Conservation (phyloP, 108 stramenopile genomes). For the Cyclotella kingstonii region DNA sequence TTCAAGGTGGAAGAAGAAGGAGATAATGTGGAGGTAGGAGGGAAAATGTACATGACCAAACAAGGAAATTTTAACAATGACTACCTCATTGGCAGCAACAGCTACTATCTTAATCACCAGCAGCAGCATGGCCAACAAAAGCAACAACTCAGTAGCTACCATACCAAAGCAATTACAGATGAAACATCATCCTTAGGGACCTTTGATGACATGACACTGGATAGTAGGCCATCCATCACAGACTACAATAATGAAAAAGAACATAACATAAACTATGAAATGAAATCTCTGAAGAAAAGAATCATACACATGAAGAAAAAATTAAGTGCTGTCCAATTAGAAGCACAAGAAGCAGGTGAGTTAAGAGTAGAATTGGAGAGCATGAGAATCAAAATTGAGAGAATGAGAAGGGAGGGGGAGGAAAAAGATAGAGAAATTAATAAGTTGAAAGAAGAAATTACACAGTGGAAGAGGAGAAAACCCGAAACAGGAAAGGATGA, state of each 20-base stretch:
- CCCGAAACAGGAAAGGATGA: not conserved
- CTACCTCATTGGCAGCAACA: too few species aligned
- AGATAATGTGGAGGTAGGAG: too few species aligned
- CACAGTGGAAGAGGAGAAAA: constrained; percentile 2
- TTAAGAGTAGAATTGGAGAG: constrained; percentile 37
- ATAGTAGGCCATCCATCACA: constrained; percentile 19
- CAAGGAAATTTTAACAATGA: too few species aligned
- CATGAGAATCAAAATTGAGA: constrained; percentile 33
- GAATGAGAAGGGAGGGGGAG: constrained; percentile 24
- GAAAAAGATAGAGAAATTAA: constrained; percentile 40
- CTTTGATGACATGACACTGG: constrained; percentile 49
- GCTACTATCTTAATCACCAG: not conserved
- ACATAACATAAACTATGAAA: constrained; percentile 30
- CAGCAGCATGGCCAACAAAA: not conserved
- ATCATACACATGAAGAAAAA: constrained; percentile 53
- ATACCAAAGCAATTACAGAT: not conserved
- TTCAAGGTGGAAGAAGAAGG: too few species aligned
- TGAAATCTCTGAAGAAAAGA: constrained; percentile 45
- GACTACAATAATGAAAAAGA: too few species aligned
- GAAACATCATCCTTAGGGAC: constrained; percentile 1
- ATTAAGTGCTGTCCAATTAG: constrained; percentile 26
- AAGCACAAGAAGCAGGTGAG: constrained; percentile 37
- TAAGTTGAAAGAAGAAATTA: constrained; percentile 17
- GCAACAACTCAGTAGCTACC: not conserved
- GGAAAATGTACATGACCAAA: too few species aligned